Conservation (phyloP, 176 grass and related monocot species). For the Hyparrhenia diplandra region DNA sequence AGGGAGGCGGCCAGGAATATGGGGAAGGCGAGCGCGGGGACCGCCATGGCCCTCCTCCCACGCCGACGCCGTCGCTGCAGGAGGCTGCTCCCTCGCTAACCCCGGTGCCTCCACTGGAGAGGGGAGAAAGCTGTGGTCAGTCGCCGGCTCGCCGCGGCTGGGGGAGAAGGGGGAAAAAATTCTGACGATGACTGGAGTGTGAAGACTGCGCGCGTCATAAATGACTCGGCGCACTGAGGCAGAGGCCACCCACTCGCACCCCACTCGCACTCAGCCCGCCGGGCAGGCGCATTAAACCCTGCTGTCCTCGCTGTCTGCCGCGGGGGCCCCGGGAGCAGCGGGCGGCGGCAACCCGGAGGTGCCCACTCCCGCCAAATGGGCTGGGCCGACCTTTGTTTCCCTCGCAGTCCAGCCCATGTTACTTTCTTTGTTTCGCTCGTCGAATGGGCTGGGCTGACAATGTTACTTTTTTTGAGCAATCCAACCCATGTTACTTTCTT, state of each 20-base stretch:
- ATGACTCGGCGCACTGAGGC: not conserved
- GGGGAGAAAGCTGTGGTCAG: not conserved
- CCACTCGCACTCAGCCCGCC: not conserved
- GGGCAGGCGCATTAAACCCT: not conserved
- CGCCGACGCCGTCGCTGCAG: not conserved
- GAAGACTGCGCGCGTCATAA: conserved; percentile 7
- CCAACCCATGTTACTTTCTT: not conserved
- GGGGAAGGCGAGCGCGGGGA: not conserved
- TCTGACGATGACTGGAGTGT: not conserved
- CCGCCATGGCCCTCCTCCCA: conserved; percentile 5
- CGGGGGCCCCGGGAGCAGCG: not conserved
- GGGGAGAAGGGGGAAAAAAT: not conserved
- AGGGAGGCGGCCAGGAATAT: not conserved
- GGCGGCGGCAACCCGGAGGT: not conserved
- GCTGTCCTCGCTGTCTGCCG: not conserved
- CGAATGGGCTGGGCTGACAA: no score
- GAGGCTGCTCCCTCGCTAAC: not conserved
- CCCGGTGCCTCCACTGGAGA: not conserved
- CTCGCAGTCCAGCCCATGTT: not conserved
- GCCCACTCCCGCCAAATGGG: not conserved
- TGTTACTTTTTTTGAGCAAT: no score
- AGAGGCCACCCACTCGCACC: not conserved
- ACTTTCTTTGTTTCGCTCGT: no score
- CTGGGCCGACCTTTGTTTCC: not conserved
- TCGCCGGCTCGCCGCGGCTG: not conserved